phyloP scores from a whole-genome alignment of 1,139 yeast genomes.

The Lodderomyces oxycetoniae region DNA sequence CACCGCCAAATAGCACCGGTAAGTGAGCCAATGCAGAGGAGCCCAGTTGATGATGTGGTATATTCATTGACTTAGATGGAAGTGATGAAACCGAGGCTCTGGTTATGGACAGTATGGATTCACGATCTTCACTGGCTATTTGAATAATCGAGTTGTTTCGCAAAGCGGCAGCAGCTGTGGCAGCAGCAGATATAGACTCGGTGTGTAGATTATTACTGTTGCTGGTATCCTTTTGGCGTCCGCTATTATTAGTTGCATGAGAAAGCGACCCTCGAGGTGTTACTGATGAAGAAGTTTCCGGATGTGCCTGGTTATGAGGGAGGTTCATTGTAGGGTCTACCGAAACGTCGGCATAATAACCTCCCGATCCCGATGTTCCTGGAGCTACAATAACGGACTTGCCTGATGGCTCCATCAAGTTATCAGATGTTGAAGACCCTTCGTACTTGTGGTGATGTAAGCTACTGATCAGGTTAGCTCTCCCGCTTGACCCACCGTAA shows the following conservation, averaged over 20 bases:
- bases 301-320: slow-evolving; percentile 43
- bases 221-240: slow-evolving; percentile 1
- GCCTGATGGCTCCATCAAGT: slow-evolving; percentile 32
- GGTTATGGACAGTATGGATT: slow-evolving; percentile 29
- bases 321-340: slow-evolving; percentile 48
- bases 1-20: slow-evolving; percentile 42
- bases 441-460: slow-evolving; percentile 12
- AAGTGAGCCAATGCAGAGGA: slow-evolving; percentile 40
- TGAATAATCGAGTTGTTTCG: slow-evolving; percentile 45
- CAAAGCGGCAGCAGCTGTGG: slow-evolving; percentile 8
- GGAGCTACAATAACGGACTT: slow-evolving; percentile 22
- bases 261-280: slow-evolving; percentile 38
- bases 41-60: slow-evolving; percentile 45
- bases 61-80: slow-evolving; percentile 47
- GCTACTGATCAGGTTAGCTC: slow-evolving; percentile 6
- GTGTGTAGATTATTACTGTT: slow-evolving; percentile 2
- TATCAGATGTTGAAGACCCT: slow-evolving; percentile 20
- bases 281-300: slow-evolving; percentile 27
- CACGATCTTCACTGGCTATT: slow-evolving; percentile 38
- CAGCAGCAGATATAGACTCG: slow-evolving; percentile 7
- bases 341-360: slow-evolving; percentile 44
- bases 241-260: slow-evolving; percentile 1
- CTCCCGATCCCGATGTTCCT: slow-evolving; percentile 24
- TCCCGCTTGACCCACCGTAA: slow-evolving; percentile 5
- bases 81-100: slow-evolving; percentile 42